Base-by-base conservation (phyloP, 306 rosid species). In the Argentina anserina region DNA sequence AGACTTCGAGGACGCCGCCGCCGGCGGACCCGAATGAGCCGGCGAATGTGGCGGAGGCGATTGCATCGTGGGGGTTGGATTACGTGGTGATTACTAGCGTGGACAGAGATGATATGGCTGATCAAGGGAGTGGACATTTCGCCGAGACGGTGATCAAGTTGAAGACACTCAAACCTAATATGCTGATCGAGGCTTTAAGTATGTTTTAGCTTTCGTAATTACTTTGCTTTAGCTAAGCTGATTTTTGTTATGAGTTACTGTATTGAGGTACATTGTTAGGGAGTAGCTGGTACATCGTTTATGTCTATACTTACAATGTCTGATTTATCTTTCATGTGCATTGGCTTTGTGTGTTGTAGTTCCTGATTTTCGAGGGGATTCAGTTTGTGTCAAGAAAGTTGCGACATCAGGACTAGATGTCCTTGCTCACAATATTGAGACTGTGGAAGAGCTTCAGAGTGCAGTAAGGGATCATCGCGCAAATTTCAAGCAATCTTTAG, bases 1-100 rank as follows among this genome's bases (percentile, higher is more conserved):
- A 95, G 86, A 95, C 99, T 21, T 95, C 99, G 3, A 89, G 86
- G 75, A 88, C 97, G 47, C 99, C 99, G 42, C 99, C 97, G 1
- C 96, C 97, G 1, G 97, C 97, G 31, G 99, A 95, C 73, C 97
- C 97, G 6, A 83, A 90, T 49, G 99, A 95, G 73, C 99, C 99
- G n/a, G 72, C 81, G 73, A 95, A 95, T 75, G 99, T 95, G 81
- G 99, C 99, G 42, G 99, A 95, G 85, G 99, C 99, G 52, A 91
- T 95, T 64, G 99, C 93, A 28, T 91, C 97, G 0, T 94, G 99
- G 99, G 99, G 99, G 71, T 84, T 95, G 92, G 99, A 87, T 72
- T 95, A 95, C 73, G 99, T 95, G 79, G 99, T 95, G 69, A 91
- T 95, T 79, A 95, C 99, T 1, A 95, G 99, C 71, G 99, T 95